These are phyloP conservation scores for Penicillium glabrum DNA, from an alignment of 2,329 filamentous ascomycete genomes.

Conservation along the genomic window DNA sequence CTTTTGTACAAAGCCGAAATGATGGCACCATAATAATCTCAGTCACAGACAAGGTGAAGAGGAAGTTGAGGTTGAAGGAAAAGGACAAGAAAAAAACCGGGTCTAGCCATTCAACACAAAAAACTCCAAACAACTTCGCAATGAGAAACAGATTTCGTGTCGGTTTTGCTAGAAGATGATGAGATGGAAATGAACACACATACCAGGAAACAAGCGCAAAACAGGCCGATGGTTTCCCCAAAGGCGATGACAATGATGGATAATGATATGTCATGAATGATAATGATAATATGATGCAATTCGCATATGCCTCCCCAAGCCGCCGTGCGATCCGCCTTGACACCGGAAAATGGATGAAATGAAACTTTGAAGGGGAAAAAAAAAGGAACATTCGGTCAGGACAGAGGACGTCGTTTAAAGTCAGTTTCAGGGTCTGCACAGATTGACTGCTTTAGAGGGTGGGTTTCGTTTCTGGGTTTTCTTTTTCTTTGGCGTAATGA, in stretches of 20 bases:
- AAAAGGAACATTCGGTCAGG: background rate
- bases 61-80: background rate
- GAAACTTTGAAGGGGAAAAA: background rate
- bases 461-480: background rate
- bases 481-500: background rate
- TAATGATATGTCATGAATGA: background rate
- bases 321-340: background rate
- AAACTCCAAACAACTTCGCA: slow-evolving; percentile 16
- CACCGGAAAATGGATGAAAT: slow-evolving; percentile 3
- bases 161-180: slow-evolving; percentile 4
- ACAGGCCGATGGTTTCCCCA: background rate
- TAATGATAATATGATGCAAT: slow-evolving; percentile 2
- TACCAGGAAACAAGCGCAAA: background rate
- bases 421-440: background rate
- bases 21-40: slow-evolving; percentile 16
- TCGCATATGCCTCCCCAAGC: background rate
- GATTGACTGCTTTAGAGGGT: background rate
- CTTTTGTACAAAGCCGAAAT: slow-evolving; percentile 27
- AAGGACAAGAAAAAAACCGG: slow-evolving; percentile 1
- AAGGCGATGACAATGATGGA: background rate
- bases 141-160: slow-evolving; percentile 9
- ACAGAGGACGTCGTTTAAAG: background rate
- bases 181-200: background rate
- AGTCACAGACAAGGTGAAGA: background rate
- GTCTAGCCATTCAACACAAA: slow-evolving; percentile 18